Base-by-base conservation (phyloP, 306 rosid genomes). In the Leucaena leucocephala region DNA sequence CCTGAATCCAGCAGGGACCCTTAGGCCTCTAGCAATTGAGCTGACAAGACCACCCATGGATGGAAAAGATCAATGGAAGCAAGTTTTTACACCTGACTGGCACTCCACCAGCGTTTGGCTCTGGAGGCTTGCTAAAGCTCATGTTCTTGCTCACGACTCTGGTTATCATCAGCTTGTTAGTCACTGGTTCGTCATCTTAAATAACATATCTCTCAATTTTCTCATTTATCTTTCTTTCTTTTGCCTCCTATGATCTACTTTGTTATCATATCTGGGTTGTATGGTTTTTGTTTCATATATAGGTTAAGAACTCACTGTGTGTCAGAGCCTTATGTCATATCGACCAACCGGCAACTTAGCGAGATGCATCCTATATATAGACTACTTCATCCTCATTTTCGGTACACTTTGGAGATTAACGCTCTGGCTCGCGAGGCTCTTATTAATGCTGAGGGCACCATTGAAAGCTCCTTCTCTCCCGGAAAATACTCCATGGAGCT, bases 121-220 rank as follows among this genome's bases (percentile, higher is more conserved):
- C 3, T 93, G 98, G 98, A 88, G 94, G 77, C 19, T 93, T 4
- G 98, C 98, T 71, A 92, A 92, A 79, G 88, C 91, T 70, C 97
- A 89, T 83, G 98, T 91, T 72, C 87, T 91, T 82, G 92, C 97
- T 38, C 97, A 94, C 79, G 97, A 94, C 84, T 79, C 97, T 62
- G 92, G 93, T 61, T 82, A 89, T 85, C 98, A 94, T 78, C 97
- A 94, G 73, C 97, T 94, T 73, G 92, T 94, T 72, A 85, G 83
- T 75, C 97, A 94, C 75, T 94, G 98, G 97, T 93, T 85, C 4
- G 46, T 46, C 19, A 65, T 8, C 49, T 40, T 59, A 58, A 1
- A 58, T 3, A 21, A 8, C 6, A 9, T 57, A 7, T 57, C 27
- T 27, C 35, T 17, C 19, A 4, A 50, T 16, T 50, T 50, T 16